phyloP scores from a whole-genome alignment of 164 flowering plant genomes.

The Vitis rotundifolia region DNA sequence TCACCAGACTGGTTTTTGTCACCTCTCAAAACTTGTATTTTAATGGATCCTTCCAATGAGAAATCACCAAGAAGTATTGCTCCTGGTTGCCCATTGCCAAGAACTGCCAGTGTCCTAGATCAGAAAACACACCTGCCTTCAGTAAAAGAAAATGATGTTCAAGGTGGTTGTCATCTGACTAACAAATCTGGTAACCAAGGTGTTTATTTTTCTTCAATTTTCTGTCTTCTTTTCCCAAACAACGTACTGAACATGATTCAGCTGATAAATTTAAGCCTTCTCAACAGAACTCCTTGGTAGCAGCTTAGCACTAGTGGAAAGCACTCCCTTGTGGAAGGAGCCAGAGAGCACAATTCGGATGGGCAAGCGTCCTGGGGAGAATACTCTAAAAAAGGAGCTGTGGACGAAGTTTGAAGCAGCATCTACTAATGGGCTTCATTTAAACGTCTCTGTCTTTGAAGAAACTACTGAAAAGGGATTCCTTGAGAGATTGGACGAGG shows the following conservation, averaged over 20 bases:
- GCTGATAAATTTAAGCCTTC: background rate
- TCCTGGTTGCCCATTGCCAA: constrained; percentile 4
- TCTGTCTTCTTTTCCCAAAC: background rate
- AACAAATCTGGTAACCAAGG: constrained; percentile 29
- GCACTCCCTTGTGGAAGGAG: constrained; percentile 73
- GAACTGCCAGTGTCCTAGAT: background rate
- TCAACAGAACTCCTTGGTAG: constrained; percentile 28
- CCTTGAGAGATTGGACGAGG: constrained; percentile 84
- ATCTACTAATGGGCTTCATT: constrained; percentile 34
- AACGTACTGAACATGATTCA: background rate
- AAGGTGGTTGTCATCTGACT: constrained; percentile 2
- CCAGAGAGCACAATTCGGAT: constrained; percentile 35
- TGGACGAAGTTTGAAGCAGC: constrained; percentile 95
- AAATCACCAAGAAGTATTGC: constrained; percentile 13
- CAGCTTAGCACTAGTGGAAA: constrained; percentile 27
- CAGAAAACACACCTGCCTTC: constrained; percentile 9
- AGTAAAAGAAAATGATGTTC: constrained; percentile 15
- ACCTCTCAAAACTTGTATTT: constrained; percentile 82
- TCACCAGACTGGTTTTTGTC: constrained; percentile 68
- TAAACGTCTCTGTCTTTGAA: constrained; percentile 20
- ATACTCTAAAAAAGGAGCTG: constrained; percentile 84
- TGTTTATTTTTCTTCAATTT: constrained; percentile 16
- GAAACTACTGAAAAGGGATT: constrained; percentile 48
- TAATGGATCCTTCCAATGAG: constrained; percentile 62
- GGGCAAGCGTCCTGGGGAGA: constrained; percentile 87